These are phyloP conservation scores for Candida sanyaensis DNA, from an alignment of 1,139 yeast species.

Conservation along the genomic window DNA sequence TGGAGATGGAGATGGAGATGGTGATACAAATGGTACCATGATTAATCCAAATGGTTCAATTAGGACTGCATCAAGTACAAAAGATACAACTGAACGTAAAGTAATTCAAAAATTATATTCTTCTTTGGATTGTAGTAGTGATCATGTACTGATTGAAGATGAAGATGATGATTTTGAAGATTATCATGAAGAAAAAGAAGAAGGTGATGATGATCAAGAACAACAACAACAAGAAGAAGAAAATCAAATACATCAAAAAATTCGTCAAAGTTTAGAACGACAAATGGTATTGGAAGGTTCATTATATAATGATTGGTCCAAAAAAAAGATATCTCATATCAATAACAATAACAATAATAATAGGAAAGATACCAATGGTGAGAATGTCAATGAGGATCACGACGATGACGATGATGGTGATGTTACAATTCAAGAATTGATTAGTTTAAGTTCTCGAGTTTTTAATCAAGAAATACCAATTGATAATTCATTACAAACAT, in stretches of 20 bases:
- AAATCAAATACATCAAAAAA: background rate
- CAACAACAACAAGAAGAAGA: too few relatives aligned
- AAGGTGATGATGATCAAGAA: too few relatives aligned
- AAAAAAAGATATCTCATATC: background rate
- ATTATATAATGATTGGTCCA: background rate
- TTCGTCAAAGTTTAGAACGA: background rate
- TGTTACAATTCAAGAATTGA: background rate
- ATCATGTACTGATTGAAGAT: slow-evolving; percentile 7
- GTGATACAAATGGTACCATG: background rate
- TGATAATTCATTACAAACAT: background rate
- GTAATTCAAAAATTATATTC: background rate
- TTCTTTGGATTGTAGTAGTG: slow-evolving; percentile 2
- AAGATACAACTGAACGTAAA: background rate
- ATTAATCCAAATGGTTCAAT: background rate
- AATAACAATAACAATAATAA: too few relatives aligned
- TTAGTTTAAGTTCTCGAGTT: background rate
- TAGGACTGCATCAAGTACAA: slow-evolving; percentile 1
- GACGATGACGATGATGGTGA: background rate
- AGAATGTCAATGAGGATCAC: background rate
- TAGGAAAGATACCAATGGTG: background rate
- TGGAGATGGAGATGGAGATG: too few relatives aligned
- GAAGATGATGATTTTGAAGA: background rate
- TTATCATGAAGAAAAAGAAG: background rate
- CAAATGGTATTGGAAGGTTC: background rate
- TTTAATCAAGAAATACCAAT: background rate